Evolutionary conservation across 2,329 filamentous ascomycete genomes (phyloP).

Genomic region (Talaromyces sp.): DNA sequence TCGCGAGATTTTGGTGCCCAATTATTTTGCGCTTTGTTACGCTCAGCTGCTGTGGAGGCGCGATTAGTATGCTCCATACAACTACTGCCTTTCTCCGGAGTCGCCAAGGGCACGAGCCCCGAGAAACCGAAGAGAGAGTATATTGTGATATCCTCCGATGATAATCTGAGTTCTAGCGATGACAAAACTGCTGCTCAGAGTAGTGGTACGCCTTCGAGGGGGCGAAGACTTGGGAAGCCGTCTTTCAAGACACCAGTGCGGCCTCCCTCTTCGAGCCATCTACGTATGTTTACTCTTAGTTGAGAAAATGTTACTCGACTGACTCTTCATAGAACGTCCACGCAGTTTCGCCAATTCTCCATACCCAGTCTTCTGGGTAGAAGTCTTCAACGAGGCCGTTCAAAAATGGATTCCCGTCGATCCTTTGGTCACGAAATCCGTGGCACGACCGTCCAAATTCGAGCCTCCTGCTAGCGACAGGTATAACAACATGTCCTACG

Average conservation of each 20-base stretch:
- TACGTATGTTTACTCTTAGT: conserved; percentile 19
- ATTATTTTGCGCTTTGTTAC: conserved; percentile 80
- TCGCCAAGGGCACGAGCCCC: conserved; percentile 41
- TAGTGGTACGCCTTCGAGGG: conserved; percentile 17
- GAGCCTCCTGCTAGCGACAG: conserved; percentile 77
- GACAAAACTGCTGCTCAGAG: conserved; percentile 18
- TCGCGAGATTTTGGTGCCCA: conserved; percentile 88
- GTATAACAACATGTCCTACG: conserved; percentile 75
- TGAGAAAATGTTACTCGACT: neutral
- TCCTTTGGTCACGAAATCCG: conserved; percentile 71
- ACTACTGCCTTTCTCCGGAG: conserved; percentile 62
- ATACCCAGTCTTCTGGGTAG: conserved; percentile 89
- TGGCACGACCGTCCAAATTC: conserved; percentile 68
- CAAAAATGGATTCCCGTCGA: conserved; percentile 93
- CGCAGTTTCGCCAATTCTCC: conserved; percentile 44
- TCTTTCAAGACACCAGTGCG: conserved; percentile 23
- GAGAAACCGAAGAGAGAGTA: conserved; percentile 34
- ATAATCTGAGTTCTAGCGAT: conserved; percentile 27
- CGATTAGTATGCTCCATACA: conserved; percentile 89
- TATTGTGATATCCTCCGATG: conserved; percentile 36
- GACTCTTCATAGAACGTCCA: conserved; percentile 16
- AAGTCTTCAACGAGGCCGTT: conserved; percentile 76
- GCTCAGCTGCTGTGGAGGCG: conserved; percentile 73
- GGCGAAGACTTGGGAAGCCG: conserved; percentile 34
- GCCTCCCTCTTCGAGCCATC: conserved; percentile 17